These are phyloP conservation scores for Ophiocordyceps camponoti-saundersi DNA, from an alignment of 2,329 filamentous ascomycete species.

Conservation along the genomic window DNA sequence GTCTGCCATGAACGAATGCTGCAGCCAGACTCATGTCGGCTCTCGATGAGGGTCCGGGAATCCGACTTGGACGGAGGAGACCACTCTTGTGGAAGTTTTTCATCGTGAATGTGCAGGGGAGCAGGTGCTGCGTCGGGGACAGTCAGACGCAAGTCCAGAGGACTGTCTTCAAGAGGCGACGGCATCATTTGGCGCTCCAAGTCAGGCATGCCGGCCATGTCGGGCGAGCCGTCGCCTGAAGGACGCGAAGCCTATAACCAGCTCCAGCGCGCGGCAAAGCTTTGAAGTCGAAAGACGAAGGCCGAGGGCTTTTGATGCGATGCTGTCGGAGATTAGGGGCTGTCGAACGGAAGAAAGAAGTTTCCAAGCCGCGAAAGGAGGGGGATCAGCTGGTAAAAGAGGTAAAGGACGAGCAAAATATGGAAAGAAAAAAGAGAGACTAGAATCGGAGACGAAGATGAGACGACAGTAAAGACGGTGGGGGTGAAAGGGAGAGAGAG, in stretches of 20 bases:
- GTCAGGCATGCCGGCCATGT: neutral
- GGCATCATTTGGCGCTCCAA: conserved; percentile 9
- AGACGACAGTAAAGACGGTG: neutral
- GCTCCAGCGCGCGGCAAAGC: neutral
- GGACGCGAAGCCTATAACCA: neutral
- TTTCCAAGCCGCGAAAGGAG: neutral
- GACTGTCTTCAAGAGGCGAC: conserved; percentile 10
- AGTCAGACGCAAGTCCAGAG: conserved; percentile 4
- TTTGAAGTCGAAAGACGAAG: neutral
- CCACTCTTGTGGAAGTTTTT: neutral
- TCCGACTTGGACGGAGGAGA: conserved; percentile 8
- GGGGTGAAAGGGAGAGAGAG: neutral
- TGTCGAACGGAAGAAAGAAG: neutral
- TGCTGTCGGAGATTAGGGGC: neutral
- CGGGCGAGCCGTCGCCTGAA: neutral
- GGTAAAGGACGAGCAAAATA: neutral
- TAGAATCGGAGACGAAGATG: neutral
- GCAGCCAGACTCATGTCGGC: conserved; percentile 7
- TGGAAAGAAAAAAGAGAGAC: neutral
- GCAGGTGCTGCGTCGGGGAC: conserved; percentile 1
- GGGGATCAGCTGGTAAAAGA: neutral
- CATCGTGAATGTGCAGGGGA: conserved; percentile 1
- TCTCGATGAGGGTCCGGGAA: conserved; percentile 13
- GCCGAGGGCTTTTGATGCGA: neutral
- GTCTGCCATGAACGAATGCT: conserved; percentile 9